Evolutionary conservation across 345 rosid species (phyloP).

Genomic region (Acer campestre): DNA sequence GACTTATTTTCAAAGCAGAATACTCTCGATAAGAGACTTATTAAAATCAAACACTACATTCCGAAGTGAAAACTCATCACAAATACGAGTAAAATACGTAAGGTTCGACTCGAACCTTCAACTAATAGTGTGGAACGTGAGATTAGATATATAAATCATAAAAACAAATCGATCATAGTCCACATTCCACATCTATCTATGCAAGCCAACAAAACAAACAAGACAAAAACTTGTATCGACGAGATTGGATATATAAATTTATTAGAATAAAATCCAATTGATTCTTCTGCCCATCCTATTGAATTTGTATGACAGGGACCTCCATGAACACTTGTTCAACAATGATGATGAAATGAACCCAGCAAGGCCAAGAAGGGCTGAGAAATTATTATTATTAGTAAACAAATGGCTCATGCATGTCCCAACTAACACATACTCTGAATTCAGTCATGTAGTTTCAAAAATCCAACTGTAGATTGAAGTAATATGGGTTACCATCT

Average conservation of each 20-base stretch:
- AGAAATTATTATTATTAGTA: not conserved
- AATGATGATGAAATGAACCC: not conserved
- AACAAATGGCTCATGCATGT: not conserved
- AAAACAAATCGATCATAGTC: too few relatives aligned
- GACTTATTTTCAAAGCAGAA: too few relatives aligned
- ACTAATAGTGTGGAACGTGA: too few relatives aligned
- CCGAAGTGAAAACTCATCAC: too few relatives aligned
- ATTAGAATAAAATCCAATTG: not conserved
- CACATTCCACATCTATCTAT: not conserved
- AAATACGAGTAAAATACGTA: too few relatives aligned
- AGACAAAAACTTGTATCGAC: not conserved
- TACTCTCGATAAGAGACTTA: too few relatives aligned
- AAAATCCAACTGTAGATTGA: not conserved
- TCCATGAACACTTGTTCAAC: not conserved
- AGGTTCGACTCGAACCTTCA: too few relatives aligned
- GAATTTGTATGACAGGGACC: slow-evolving; percentile 7
- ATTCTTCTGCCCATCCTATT: not conserved
- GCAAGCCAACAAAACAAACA: not conserved
- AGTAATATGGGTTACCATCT: slow-evolving; percentile 7
- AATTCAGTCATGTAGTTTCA: not conserved
- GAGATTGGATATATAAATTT: not conserved
- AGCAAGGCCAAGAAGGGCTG: not conserved
- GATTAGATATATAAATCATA: too few relatives aligned
- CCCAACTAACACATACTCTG: slow-evolving; percentile 21
- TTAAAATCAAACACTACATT: too few relatives aligned